Percentiles rank a stretch among this genome's conserved stretches.
Conservation (phyloP, 2,329 filamentous ascomycete genomes). For the Verticillium albo-atrum region DNA sequence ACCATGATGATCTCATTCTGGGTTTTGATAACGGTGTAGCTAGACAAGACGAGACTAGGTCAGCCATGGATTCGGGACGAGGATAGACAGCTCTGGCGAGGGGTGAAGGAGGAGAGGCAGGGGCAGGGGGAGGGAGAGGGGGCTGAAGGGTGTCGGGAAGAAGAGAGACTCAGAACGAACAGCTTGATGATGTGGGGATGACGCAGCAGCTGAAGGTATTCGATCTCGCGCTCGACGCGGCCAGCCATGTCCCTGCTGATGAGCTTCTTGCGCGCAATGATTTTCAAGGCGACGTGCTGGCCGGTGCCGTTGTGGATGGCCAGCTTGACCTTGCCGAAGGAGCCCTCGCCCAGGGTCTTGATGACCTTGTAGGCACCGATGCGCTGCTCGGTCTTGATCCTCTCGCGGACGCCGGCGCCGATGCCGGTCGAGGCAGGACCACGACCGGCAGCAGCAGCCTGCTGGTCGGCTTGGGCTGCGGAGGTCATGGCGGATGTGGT, state of each 20-base stretch:
- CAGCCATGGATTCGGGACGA: not conserved
- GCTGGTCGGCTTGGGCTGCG: slow-evolving; percentile 11
- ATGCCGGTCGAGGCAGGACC: slow-evolving; percentile 14
- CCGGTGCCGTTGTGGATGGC: slow-evolving; percentile 88
- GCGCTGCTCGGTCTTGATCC: slow-evolving; percentile 69
- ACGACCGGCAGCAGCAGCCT: slow-evolving; percentile 6
- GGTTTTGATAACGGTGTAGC: slow-evolving; percentile 95
- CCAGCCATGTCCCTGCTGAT: slow-evolving; percentile 98
- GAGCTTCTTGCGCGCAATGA: slow-evolving; percentile 93
- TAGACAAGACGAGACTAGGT: slow-evolving; percentile 26
- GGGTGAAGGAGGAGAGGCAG: not conserved
- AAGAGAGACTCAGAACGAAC: slow-evolving; percentile 55
- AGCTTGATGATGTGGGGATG: slow-evolving; percentile 99
- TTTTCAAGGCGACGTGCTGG: slow-evolving; percentile 96
- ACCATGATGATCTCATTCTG: slow-evolving; percentile 97
- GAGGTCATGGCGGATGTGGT: slow-evolving; percentile 19
- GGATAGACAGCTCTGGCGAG: not conserved
- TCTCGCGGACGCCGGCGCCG: slow-evolving; percentile 30
- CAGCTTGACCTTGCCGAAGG: slow-evolving; percentile 97
- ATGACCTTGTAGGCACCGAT: slow-evolving; percentile 90
- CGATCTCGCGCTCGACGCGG: slow-evolving; percentile 94
- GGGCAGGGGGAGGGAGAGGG: too few relatives aligned
- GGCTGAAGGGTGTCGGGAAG: too few relatives aligned
- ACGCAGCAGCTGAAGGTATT: slow-evolving; percentile 90
- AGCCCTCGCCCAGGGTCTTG: slow-evolving; percentile 89